Base-by-base conservation (phyloP, 2,329 filamentous ascomycete genomes). In the Fusarium lateritium region DNA sequence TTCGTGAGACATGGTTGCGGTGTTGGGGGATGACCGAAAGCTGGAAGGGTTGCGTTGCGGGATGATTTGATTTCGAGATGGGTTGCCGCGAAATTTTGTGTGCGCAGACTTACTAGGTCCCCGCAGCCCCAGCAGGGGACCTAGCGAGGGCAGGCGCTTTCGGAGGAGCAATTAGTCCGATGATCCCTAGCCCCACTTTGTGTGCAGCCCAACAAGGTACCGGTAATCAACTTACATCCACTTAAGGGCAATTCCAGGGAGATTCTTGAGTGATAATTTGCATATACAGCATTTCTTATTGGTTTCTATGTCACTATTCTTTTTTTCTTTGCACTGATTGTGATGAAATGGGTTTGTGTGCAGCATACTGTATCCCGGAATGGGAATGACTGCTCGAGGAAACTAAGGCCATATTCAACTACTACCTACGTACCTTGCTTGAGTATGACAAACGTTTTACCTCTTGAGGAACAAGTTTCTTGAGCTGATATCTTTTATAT, bases 1-100 rank as follows among this genome's bases (percentile, higher is more conserved):
- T 89, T 98, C 95, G 94, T 88, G 87, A 86, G 85, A 88, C 87
- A 88, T 89, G 77, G 79, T 88, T 81, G 79, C 81, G 80, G 77
- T 78, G 69, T 74, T 80, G 73, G 70, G 71, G 73, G 73, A 62
- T 70, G 72, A 64, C 71, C 70, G 74, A 72, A 73, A 74, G 65
- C 58, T 67, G 58, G 71, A 73, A 65, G 61, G 70, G 70, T 76
- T 73, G 73, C 71, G 70, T 76, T 73, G 73, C 71, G 70, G 67
- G 75, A 74, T 71, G 71, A 70, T 70, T 64, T 71, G 73, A 77
- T 75, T 79, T 79, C 76, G 75, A 73, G 75, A 76, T 64, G 66
- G 69, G 69, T 73, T 73, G 70, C 76, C 73, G 76, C 72, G 74
- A 79, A 80, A 78, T 79, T 80, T 80, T 80, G 79, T 80, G 79